These are phyloP conservation scores for Epipyxis sp. DNA, from an alignment of 108 stramenopile genomes.

Conservation along the genomic window DNA sequence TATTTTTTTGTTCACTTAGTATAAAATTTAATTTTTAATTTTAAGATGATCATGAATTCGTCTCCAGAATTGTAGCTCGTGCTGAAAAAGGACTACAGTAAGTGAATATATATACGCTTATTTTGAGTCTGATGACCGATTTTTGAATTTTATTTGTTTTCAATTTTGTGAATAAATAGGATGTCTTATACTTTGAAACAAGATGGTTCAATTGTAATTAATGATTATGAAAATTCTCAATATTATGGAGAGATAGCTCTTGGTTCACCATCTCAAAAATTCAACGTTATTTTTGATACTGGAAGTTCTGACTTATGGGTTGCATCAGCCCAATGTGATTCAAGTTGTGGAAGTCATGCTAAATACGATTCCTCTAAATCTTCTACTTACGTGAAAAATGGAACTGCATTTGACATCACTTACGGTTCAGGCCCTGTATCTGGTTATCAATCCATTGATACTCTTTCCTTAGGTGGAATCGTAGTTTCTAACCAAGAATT, in stretches of 20 bases:
- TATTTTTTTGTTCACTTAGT: too few species aligned
- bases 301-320: conserved; percentile 97
- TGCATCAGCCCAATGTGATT: conserved; percentile 71
- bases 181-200: neutral
- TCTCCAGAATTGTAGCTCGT: neutral
- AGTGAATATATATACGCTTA: neutral
- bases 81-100: neutral
- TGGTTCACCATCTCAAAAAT: conserved; percentile 77
- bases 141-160: neutral
- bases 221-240: conserved; percentile 50
- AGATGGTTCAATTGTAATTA: conserved; percentile 39
- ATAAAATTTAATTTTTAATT: too few species aligned
- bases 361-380: conserved; percentile 59
- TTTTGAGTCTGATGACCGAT: neutral
- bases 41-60: neutral
- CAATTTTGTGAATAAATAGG: neutral
- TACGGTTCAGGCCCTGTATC: conserved; percentile 81
- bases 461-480: conserved; percentile 53
- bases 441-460: conserved; percentile 57
- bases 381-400: conserved; percentile 52
- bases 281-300: conserved; percentile 92
- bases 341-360: conserved; percentile 59
- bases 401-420: conserved; percentile 77
- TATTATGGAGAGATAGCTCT: conserved; percentile 53
- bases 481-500: conserved; percentile 51